These are phyloP conservation scores for Neurospora sublineolata DNA, from an alignment of 495 filamentous ascomycete species.

Conservation along the genomic window DNA sequence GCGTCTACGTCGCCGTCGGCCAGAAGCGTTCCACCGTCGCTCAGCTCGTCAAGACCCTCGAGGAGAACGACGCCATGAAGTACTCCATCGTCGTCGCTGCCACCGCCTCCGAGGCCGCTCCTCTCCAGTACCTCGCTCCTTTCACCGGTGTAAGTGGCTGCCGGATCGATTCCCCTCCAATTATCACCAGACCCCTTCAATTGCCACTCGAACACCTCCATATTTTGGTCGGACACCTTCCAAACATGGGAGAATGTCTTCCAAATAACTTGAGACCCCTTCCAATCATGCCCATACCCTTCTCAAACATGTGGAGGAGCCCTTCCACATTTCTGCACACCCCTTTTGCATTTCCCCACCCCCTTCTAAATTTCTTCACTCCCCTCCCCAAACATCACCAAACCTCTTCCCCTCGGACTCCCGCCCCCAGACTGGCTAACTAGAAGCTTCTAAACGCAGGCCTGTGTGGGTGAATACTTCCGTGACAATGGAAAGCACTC, in stretches of 20 bases:
- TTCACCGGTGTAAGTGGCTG: constrained; percentile 49
- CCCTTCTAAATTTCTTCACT: not conserved
- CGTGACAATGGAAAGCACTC: constrained; percentile 88
- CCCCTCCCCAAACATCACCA: not conserved
- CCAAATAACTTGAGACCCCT: not conserved
- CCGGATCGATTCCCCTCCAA: not conserved
- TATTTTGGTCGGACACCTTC: not conserved
- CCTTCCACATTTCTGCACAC: not conserved
- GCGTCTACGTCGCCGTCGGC: constrained; percentile 95
- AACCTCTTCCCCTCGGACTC: not conserved
- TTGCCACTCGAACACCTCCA: not conserved
- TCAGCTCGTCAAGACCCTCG: constrained; percentile 97
- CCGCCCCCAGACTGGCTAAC: not conserved
- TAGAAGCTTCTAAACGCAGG: constrained; percentile 6
- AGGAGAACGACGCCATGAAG: constrained; percentile 99
- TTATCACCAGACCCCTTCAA: not conserved
- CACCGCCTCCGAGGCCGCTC: constrained; percentile 93
- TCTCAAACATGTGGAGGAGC: not conserved
- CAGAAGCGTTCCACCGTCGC: constrained; percentile 99
- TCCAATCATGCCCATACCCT: not conserved
- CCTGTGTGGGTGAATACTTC: constrained; percentile 77
- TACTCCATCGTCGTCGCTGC: constrained; percentile 92
- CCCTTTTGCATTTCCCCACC: not conserved
- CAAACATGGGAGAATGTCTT: not conserved
- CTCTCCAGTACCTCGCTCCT: constrained; percentile 89